These are phyloP conservation scores for Trichoderma reesei DNA, from an alignment of 495 filamentous ascomycete species.

Conservation along the genomic window DNA sequence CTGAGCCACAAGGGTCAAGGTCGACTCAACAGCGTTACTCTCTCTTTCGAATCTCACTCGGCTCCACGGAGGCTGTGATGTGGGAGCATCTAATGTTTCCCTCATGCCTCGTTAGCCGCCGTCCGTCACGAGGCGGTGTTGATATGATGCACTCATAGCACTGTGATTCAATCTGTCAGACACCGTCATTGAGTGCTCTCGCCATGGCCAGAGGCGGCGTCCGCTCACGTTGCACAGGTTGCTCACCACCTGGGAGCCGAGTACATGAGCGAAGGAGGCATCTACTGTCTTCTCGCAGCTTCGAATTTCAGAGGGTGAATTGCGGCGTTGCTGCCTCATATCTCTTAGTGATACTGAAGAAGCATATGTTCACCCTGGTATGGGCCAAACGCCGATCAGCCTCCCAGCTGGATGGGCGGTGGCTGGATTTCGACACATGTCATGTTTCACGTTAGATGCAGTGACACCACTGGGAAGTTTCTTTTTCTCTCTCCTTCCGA, in stretches of 20 bases:
- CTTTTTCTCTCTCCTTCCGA: not conserved
- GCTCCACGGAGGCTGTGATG: not conserved
- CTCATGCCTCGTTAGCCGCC: not conserved
- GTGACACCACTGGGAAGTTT: not conserved
- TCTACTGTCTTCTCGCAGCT: not conserved
- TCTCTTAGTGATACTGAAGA: not conserved
- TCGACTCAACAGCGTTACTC: not conserved
- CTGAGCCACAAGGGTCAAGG: constrained; percentile 4
- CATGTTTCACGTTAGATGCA: not conserved
- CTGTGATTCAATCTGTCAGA: not conserved
- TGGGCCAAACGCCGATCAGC: not conserved
- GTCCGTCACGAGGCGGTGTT: not conserved
- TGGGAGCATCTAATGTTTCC: not conserved
- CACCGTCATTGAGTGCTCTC: not conserved
- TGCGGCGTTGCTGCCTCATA: too few relatives aligned
- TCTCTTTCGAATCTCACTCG: not conserved
- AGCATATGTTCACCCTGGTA: not conserved
- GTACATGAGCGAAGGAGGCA: not conserved
- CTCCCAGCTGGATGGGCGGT: not conserved
- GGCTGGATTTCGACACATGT: not conserved
- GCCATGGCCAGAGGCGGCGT: not conserved
- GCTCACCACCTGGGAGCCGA: not conserved
- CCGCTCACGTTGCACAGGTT: not conserved
- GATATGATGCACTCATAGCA: not conserved
- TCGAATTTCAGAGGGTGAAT: not conserved